Evolutionary conservation across 257 asterid genomes (phyloP).

Genomic region (Primulina eburnea): DNA sequence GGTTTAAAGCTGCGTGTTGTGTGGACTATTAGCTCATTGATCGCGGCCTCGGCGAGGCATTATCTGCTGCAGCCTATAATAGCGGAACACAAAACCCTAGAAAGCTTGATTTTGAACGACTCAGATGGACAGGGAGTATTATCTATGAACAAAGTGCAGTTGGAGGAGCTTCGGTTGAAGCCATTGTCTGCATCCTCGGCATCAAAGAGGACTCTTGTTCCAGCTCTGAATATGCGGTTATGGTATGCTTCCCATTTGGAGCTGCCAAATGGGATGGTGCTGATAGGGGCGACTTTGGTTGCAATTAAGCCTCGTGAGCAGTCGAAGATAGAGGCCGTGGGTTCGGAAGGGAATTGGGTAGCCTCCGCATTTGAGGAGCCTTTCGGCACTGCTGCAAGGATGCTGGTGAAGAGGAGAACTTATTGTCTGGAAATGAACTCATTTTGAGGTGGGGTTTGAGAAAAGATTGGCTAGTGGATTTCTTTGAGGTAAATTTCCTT

Average conservation of each 20-base stretch:
- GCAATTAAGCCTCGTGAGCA: conserved; percentile 84
- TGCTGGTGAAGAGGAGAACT: conserved; percentile 83
- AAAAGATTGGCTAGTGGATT: not conserved
- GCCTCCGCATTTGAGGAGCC: conserved; percentile 79
- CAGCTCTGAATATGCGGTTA: conserved; percentile 75
- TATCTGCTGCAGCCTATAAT: conserved; percentile 77
- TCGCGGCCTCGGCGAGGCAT: conserved; percentile 91
- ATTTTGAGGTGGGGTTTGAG: conserved; percentile 37
- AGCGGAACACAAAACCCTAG: conserved; percentile 70
- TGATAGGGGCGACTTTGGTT: conserved; percentile 86
- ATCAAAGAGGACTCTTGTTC: conserved; percentile 82
- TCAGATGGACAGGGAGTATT: conserved; percentile 82
- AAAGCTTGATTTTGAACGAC: conserved; percentile 66
- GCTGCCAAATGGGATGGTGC: conserved; percentile 74
- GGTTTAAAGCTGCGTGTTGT: conserved; percentile 83
- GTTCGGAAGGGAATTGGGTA: conserved; percentile 63
- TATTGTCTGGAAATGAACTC: conserved; percentile 93
- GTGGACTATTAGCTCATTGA: conserved; percentile 87
- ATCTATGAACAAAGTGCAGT: conserved; percentile 76
- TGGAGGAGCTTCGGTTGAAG: conserved; percentile 89
- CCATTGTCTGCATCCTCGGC: conserved; percentile 83
- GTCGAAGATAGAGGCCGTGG: conserved; percentile 53
- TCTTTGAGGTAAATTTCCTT: conserved; percentile 32
- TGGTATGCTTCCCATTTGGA: conserved; percentile 83
- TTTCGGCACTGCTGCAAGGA: conserved; percentile 67